These are phyloP conservation scores for Boletus reticuloceps DNA, from an alignment of 768 basidiomycete genomes.

Conservation along the genomic window DNA sequence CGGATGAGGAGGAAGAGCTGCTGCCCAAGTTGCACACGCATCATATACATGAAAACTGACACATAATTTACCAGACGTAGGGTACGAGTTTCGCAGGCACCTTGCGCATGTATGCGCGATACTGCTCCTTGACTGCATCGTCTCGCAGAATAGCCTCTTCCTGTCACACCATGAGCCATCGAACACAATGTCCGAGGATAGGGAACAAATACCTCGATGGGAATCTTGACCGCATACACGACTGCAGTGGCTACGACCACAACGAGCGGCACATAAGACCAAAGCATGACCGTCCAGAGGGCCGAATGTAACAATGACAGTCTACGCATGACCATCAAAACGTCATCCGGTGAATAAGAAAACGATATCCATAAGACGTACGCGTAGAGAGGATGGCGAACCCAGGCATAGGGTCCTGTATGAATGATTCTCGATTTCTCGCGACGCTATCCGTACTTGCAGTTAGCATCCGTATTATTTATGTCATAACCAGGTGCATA, in stretches of 20 bases:
- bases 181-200: too few relatives aligned
- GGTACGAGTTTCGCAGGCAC: slow-evolving; percentile 13
- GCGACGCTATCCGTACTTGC: slow-evolving; percentile 3
- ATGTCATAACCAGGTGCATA: too few relatives aligned
- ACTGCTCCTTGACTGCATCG: slow-evolving; percentile 3
- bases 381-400: slow-evolving; percentile 14
- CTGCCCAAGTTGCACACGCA: slow-evolving; percentile 64
- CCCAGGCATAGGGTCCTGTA: slow-evolving; percentile 14
- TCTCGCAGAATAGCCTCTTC: slow-evolving; percentile 6
- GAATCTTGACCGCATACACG: slow-evolving; percentile 2
- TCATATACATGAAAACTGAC: too few relatives aligned
- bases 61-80: slow-evolving; percentile 2
- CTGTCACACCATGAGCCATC: background rate
- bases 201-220: background rate
- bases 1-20: slow-evolving; percentile 69
- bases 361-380: background rate
- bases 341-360: background rate
- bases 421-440: slow-evolving; percentile 11
- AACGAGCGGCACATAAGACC: slow-evolving; percentile 10
- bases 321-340: background rate
- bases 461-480: too few relatives aligned
- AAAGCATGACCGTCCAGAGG: slow-evolving; percentile 2
- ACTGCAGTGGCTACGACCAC: background rate
- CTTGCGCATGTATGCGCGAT: slow-evolving; percentile 10
- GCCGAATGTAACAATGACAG: background rate